Evolutionary conservation across 495 filamentous ascomycete genomes (phyloP).

Genomic region (Neurospora hispaniola): DNA sequence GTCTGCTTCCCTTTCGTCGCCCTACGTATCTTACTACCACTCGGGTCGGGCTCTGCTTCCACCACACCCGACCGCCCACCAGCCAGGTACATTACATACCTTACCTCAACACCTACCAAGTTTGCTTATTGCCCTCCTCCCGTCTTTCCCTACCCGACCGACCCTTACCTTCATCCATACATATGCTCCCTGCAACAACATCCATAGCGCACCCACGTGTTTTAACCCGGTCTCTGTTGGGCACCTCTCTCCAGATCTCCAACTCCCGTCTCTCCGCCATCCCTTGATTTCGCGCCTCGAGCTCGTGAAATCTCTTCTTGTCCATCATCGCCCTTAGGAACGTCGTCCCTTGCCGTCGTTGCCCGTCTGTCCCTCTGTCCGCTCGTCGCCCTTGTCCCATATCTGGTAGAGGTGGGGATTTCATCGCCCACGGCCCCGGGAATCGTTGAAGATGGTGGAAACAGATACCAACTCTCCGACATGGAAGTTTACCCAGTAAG

Average conservation of each 20-base stretch:
- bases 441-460: slow-evolving; percentile 76
- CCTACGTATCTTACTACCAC: neutral
- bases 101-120: neutral
- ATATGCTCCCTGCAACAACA: neutral
- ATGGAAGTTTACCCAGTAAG: slow-evolving; percentile 99
- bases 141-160: neutral
- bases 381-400: slow-evolving; percentile 9
- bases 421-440: slow-evolving; percentile 10
- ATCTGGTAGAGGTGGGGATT: slow-evolving; percentile 17
- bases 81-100: neutral
- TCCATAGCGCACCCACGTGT: neutral
- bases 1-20: neutral
- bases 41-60: neutral
- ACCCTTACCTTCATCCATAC: neutral
- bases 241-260: neutral
- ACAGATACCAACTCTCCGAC: slow-evolving; percentile 86
- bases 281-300: slow-evolving; percentile 2
- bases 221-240: neutral
- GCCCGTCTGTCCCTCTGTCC: slow-evolving; percentile 9
- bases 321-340: slow-evolving; percentile 4
- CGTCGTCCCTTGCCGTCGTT: neutral
- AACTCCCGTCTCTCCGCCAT: slow-evolving; percentile 1
- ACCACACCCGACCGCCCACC: neutral
- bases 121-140: neutral
- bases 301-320: slow-evolving; percentile 3